phyloP scores from a whole-genome alignment of 306 rosid genomes.

The Erythrophleum fordii region DNA sequence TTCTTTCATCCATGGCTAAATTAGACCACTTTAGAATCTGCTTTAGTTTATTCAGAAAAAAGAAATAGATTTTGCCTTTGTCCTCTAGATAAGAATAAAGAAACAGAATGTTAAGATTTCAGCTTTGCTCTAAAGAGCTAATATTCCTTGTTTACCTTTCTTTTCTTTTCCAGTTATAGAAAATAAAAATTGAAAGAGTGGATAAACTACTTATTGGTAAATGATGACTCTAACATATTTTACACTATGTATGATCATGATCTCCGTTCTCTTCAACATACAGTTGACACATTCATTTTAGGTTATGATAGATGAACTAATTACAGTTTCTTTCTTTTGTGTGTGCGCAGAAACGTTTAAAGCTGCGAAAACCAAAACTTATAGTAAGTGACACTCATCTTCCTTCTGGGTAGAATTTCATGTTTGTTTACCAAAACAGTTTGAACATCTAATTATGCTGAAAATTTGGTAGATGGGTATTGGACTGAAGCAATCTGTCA shows the following conservation, averaged over 20 bases:
- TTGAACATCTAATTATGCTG: conserved; percentile 29
- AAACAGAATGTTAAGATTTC: background rate
- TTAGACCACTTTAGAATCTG: background rate
- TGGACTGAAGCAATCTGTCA: conserved; percentile 36
- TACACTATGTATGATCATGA: background rate
- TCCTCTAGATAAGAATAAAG: background rate
- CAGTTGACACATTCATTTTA: conserved; percentile 28
- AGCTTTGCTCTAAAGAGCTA: background rate
- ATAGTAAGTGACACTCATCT: conserved; percentile 61
- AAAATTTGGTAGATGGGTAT: conserved; percentile 28
- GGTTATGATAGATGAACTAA: conserved; percentile 32
- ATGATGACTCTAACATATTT: background rate
- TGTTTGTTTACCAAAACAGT: conserved; percentile 13
- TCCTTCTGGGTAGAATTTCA: background rate
- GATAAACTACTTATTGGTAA: background rate
- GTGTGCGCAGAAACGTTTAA: conserved; percentile 72
- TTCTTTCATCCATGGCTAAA: conserved; percentile 7
- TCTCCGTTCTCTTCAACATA: conserved; percentile 27
- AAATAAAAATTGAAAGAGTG: background rate
- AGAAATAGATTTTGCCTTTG: conserved; percentile 7
- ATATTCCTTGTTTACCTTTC: background rate
- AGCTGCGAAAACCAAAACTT: conserved; percentile 78
- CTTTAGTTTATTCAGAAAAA: background rate
- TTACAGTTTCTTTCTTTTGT: conserved; percentile 10
- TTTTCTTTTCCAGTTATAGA: background rate